Percentiles rank a stretch among this genome's conserved stretches.
These are phyloP conservation scores for Fusarium brevicatenulatum DNA, from an alignment of 2,329 filamentous ascomycete genomes.

Conservation along the genomic window DNA sequence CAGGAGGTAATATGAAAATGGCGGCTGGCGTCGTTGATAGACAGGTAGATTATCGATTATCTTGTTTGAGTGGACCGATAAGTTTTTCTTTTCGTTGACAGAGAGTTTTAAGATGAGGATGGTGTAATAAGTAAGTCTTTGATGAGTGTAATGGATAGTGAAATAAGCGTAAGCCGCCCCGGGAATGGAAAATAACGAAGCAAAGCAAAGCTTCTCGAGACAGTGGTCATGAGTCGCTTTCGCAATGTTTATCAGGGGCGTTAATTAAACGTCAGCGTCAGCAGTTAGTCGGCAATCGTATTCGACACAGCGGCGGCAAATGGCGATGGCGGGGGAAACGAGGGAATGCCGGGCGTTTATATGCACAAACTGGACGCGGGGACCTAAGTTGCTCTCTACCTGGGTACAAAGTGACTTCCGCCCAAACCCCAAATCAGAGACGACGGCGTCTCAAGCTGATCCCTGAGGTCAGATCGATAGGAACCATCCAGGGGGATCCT, in stretches of 20 bases:
- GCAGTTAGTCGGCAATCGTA: constrained; percentile 36
- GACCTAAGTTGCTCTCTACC: neutral
- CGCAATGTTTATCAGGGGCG: constrained; percentile 18
- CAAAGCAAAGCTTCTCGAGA: neutral
- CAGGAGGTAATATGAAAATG: neutral
- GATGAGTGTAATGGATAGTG: neutral
- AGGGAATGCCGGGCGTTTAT: constrained; percentile 61
- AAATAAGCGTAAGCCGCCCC: neutral
- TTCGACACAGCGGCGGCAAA: constrained; percentile 37
- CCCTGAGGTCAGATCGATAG: constrained; percentile 3
- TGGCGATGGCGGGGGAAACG: constrained; percentile 36
- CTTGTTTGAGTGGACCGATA: neutral
- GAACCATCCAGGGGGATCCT: constrained; percentile 18
- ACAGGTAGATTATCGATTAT: neutral
- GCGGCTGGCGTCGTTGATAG: neutral
- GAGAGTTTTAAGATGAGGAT: neutral
- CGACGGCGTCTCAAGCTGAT: constrained; percentile 32
- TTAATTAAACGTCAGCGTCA: constrained; percentile 2
- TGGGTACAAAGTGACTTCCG: constrained; percentile 11
- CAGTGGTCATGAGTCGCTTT: constrained; percentile 13
- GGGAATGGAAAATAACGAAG: neutral
- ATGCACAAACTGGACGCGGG: constrained; percentile 51
- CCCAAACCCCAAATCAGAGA: constrained; percentile 34
- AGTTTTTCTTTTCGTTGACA: neutral
- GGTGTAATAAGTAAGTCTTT: constrained; percentile 17